phyloP scores from a whole-genome alignment of 768 basidiomycete species.

The Trametes cinnabarina region DNA sequence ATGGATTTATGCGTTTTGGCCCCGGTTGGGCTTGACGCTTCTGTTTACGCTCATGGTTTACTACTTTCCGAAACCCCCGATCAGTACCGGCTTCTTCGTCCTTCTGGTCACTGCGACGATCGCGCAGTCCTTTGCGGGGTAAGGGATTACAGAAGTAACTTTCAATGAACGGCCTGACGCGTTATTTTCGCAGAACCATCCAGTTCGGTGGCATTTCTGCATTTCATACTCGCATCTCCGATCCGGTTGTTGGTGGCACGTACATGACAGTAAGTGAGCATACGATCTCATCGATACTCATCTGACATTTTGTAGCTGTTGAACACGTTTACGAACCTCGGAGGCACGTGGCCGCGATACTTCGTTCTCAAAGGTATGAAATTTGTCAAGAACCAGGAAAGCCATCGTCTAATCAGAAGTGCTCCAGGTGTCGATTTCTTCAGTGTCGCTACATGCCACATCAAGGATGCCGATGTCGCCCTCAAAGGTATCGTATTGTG shows the following conservation, averaged over 20 bases:
- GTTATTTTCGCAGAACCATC: constrained; percentile 63
- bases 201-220: constrained; percentile 99
- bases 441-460: constrained; percentile 78
- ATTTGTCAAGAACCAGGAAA: neutral
- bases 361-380: constrained; percentile 82
- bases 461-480: constrained; percentile 51
- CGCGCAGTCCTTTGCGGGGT: constrained; percentile 77
- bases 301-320: constrained; percentile 61
- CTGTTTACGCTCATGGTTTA: constrained; percentile 76
- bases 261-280: constrained; percentile 90
- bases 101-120: constrained; percentile 82
- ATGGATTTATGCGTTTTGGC: constrained; percentile 93
- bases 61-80: constrained; percentile 78
- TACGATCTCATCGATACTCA: neutral
- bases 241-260: constrained; percentile 95
- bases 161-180: neutral
- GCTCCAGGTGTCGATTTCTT: constrained; percentile 79
- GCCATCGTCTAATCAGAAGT: neutral
- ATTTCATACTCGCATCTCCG: constrained; percentile 95
- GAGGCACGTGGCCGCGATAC: constrained; percentile 97
- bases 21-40: constrained; percentile 70
- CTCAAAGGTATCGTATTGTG: constrained; percentile 46
- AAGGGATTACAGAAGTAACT: neutral
- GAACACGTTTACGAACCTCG: constrained; percentile 94
- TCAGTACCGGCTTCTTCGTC: constrained; percentile 73